phyloP scores from a whole-genome alignment of 139 green algal genomes.

The Auxenochlorella pyrenoidosa region DNA sequence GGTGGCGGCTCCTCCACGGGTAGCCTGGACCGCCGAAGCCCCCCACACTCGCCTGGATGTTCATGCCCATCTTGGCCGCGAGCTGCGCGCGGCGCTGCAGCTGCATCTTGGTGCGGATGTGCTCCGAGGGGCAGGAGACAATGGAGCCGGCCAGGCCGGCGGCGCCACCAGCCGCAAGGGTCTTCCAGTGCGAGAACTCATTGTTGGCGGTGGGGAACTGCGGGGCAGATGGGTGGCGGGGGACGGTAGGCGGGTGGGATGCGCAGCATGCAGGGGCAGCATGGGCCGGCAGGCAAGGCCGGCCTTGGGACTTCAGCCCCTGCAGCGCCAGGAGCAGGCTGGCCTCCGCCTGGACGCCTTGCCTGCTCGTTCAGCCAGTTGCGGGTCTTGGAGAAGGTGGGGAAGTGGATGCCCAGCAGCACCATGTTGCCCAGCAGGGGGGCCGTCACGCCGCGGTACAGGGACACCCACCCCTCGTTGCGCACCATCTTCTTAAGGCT shows the following conservation, averaged over 20 bases:
- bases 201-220: background rate
- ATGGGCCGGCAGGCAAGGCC: no score
- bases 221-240: background rate
- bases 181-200: constrained; percentile 4
- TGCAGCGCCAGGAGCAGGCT: no score
- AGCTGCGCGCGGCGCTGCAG: constrained; percentile 14
- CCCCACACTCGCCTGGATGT: background rate
- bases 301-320: no score
- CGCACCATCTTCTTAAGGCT: constrained; percentile 20
- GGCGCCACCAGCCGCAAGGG: background rate
- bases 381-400: constrained; percentile 23
- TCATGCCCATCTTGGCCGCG: background rate
- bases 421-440: constrained; percentile 29
- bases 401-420: constrained; percentile 30
- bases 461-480: constrained; percentile 12
- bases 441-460: constrained; percentile 16
- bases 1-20: background rate
- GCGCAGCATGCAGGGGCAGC: no score
- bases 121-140: constrained; percentile 15
- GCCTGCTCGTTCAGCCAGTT: background rate
- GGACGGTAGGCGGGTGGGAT: background rate
- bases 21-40: background rate
- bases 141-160: constrained; percentile 5
- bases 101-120: constrained; percentile 20
- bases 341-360: no score